These are phyloP conservation scores for Fusarium tuaranense DNA, from an alignment of 2,329 filamentous ascomycete species.

Conservation along the genomic window DNA sequence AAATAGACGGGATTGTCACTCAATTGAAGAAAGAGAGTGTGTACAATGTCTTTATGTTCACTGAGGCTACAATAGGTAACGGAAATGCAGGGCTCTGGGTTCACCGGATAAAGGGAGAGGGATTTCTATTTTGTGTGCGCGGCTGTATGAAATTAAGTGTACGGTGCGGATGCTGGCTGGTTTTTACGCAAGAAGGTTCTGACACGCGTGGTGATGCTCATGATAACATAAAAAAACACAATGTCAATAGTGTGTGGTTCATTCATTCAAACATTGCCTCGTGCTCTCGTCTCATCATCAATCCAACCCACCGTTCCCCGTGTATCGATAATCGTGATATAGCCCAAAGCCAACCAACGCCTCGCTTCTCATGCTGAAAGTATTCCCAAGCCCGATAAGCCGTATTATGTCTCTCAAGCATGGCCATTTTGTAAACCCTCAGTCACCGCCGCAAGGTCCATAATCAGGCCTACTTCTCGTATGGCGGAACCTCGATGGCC, in stretches of 20 bases:
- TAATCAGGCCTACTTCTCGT: slow-evolving; percentile 31
- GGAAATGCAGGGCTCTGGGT: slow-evolving; percentile 12
- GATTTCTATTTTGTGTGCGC: slow-evolving; percentile 19
- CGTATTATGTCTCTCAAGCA: neutral
- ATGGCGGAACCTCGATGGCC: slow-evolving; percentile 53
- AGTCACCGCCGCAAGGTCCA: neutral
- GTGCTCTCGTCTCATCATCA: slow-evolving; percentile 4
- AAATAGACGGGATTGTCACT: slow-evolving; percentile 15
- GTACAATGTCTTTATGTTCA: neutral
- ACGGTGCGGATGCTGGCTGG: slow-evolving; percentile 7
- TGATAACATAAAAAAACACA: neutral
- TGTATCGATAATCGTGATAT: neutral
- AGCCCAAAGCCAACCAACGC: slow-evolving; percentile 26
- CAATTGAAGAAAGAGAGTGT: slow-evolving; percentile 14
- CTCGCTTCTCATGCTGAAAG: slow-evolving; percentile 20
- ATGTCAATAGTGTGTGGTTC: neutral
- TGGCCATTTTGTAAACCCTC: neutral
- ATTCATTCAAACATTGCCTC: neutral
- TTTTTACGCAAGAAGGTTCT: slow-evolving; percentile 1
- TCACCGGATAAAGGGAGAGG: slow-evolving; percentile 3
- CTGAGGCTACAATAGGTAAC: neutral
- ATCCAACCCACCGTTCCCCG: neutral
- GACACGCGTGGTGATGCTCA: neutral
- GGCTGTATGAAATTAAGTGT: slow-evolving; percentile 21
- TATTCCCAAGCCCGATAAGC: neutral